These are phyloP conservation scores for Epipyxis sp. DNA, from an alignment of 108 stramenopile genomes.

Conservation along the genomic window DNA sequence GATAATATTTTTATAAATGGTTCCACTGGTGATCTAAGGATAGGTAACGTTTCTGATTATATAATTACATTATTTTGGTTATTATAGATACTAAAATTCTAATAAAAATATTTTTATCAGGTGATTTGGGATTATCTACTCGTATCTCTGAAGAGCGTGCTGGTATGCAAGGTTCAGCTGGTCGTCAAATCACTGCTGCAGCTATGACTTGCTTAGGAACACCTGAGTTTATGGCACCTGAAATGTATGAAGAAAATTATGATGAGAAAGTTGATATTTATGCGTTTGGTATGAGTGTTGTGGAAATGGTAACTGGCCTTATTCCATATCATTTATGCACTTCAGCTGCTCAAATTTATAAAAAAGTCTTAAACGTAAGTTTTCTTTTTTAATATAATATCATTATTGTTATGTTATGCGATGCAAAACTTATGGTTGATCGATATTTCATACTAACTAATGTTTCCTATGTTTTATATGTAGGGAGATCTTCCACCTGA, in stretches of 20 bases:
- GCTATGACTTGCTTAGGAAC: constrained; percentile 75
- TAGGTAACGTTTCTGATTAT: too few relatives aligned
- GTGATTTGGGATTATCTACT: constrained; percentile 91
- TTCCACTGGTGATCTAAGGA: constrained; percentile 87
- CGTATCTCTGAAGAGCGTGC: constrained; percentile 53
- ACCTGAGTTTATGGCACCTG: constrained; percentile 99
- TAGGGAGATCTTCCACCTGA: too few relatives aligned
- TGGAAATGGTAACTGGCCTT: constrained; percentile 98
- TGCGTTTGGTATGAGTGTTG: constrained; percentile 95
- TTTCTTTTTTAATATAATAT: too few relatives aligned
- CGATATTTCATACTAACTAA: too few relatives aligned
- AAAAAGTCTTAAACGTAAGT: too few relatives aligned
- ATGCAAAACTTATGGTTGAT: too few relatives aligned
- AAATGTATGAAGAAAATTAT: constrained; percentile 92
- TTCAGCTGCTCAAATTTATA: too few relatives aligned
- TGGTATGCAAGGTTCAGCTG: constrained; percentile 67
- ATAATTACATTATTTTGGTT: constrained; percentile 7
- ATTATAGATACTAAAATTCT: constrained; percentile 2
- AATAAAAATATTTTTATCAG: too few relatives aligned
- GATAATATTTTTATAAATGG: constrained; percentile 99
- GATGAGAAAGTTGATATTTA: constrained; percentile 97
- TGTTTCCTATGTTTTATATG: too few relatives aligned
- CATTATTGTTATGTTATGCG: too few relatives aligned
- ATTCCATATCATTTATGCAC: too few relatives aligned
- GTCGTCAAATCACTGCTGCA: constrained; percentile 51